Percentiles rank a stretch among this genome's conserved stretches.
phyloP scores from a whole-genome alignment of 202 grass and related monocot species.

The Panicum hallii region DNA sequence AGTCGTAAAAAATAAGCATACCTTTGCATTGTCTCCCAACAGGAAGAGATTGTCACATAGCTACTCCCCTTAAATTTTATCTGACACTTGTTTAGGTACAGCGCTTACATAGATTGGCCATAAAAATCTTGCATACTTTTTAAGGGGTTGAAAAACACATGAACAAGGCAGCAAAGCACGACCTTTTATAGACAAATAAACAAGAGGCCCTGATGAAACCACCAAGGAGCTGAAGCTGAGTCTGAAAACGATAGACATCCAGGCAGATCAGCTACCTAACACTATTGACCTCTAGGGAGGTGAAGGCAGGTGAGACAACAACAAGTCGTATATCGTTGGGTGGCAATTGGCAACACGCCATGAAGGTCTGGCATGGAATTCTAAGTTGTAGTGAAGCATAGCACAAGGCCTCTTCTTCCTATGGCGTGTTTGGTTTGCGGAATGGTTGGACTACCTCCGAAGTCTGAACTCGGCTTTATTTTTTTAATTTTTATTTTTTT shows the following conservation, averaged over 20 bases:
- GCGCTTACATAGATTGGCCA: neutral
- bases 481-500: too few species aligned
- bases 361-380: too few species aligned
- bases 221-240: neutral
- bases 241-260: neutral
- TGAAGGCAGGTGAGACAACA: neutral
- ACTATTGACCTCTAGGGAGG: too few species aligned
- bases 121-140: neutral
- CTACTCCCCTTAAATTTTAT: conserved; percentile 11
- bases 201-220: neutral
- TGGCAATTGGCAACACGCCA: too few species aligned
- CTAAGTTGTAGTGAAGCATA: too few species aligned
- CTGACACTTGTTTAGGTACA: neutral
- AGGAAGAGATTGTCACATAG: conserved; percentile 9
- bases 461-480: too few species aligned
- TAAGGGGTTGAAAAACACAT: neutral
- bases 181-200: neutral
- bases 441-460: too few species aligned
- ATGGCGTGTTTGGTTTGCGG: too few species aligned
- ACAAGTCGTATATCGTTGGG: too few species aligned
- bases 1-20: neutral
- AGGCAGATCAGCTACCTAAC: neutral
- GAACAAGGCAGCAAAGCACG: neutral
- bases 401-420: too few species aligned
- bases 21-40: neutral